Evolutionary conservation across 495 filamentous ascomycete species (phyloP), one percentile per base, ranked within the genome.

Genomic region (Glonium stellatum): DNA sequence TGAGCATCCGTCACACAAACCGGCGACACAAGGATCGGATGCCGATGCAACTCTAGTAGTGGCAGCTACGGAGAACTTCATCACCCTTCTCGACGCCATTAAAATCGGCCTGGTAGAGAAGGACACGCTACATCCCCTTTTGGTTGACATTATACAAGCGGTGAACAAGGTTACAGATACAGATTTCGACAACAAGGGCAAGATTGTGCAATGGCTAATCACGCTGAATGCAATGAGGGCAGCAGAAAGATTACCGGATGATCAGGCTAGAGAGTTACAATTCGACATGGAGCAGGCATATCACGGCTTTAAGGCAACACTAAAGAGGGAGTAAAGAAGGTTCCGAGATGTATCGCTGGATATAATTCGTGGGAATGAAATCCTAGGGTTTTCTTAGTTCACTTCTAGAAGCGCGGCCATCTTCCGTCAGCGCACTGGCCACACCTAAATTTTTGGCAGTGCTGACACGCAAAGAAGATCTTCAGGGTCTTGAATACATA

Each of bases 191-290:
- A 89, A 87, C 64, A 84, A 92, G 67, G 90, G 88, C 44, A 97
- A 97, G 78, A 97, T 99, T 67, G 89, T 99, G 44, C 90, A 95
- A 69, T 99, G 95, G 95, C 78, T 99, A 65, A 99, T 99, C 67
- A 84, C 87, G 25, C 76, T 99, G 64, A 97, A 99, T 71, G 90
- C 95, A 72, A 97, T 97, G 93, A 86, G 89, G 63, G 92, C 90
- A 21, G 90, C 90, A 1, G 91, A 97, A 62, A 91, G 96, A 71
- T 73, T 99, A 66, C 85, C 78, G 58, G 88, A 96, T 67, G 86
- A 90, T 15, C 90, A 97, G 73, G 86, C 87, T 5, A 78, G 95
- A 50, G 88, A 99, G 72, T 77, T 97, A 64, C 81, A 88, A 39
- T 83, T 95, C 70, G 88, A 95, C 70, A 93, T 93, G 71, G 87